Base-by-base conservation (phyloP, 192 early-diverging fungal species). In the Gonapodya sp. region DNA sequence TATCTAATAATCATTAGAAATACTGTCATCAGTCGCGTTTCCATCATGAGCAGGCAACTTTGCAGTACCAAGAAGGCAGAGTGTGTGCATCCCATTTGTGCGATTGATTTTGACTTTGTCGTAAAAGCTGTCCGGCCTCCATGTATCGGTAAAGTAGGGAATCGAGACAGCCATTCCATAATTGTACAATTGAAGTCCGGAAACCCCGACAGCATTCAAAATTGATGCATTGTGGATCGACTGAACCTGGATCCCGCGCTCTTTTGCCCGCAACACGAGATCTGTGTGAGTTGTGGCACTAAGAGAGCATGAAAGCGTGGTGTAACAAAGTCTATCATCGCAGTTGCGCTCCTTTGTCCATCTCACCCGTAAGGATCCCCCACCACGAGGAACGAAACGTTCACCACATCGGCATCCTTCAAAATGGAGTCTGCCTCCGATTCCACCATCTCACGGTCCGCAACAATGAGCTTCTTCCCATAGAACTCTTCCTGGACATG, bases 161-260 rank as follows among this genome's bases (percentile, higher is more conserved):
- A 99, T 95, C 24, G 97, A 99, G 34, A 99, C 93, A n/a, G 96
- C 96, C 84, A 96, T 96, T 18, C 97, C 97, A 89, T 97, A 98
- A 88, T 93, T 95, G 89, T 99, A 99, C 30, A 99, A 89, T 86
- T 97, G 96, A 36, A 99, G 88, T 1, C 97, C 97, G 78, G 95
- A 97, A 73, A 93, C 94, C 18, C 97, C 96, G 36, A 97, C 89
- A 2, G 96, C 97, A 85, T 98, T 99, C 95, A 99, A 96, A 87
- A 99, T 97, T 74, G 95, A 97, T n/a, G 97, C 96, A 85, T 99
- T 99, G 87, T 99, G 97, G 82, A 99, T 98, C 18, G 92, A 91
- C 35, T 92, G 87, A n/a, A 96, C 94, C 24, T 91, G 89, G 83
- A 99, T 95, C 35, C 84, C 83, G 37, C 93, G 91, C 82, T 98